Evolutionary conservation across 73 alveolate genomes (phyloP), one percentile per base, ranked within the genome.

Genomic region (Paramecium biaurelia): DNA sequence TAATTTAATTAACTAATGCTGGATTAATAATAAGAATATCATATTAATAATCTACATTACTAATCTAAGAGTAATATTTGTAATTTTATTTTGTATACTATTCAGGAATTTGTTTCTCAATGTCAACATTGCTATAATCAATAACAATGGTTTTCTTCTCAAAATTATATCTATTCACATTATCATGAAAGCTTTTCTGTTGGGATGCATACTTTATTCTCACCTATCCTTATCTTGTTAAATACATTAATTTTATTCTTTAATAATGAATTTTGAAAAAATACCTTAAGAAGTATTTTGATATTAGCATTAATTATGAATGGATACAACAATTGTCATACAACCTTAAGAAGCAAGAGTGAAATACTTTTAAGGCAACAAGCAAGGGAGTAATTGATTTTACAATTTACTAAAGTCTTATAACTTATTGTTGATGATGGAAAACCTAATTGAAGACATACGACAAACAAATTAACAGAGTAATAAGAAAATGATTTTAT

Each of bases 351-450:
- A 86, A 43, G 82, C 70, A 38, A 21, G 59, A 45, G 5, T 86
- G 3, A 30, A n/a, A 35, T 63, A 86, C 38, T 86, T 58, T 59
- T 59, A 86, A 57, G 93, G 86, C 35, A 86, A 92, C 92, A 38
- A 15, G 14, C 5, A 2, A 89, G 85, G 97, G 95, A 84, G 95
- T 95, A 8, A 84, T 96, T 11, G 92, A 93, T 87, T 76, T 93
- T 57, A 26, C 1, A 59, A 96, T 95, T 14, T n/a, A 74, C n/a
- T 20, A 93, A 93, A 38, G 95, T 95, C 18, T 76, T 96, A 9
- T 82, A 85, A 45, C 90, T 96, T 30, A 85, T 96, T 11, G 95
- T 95, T 57, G 97, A 96, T 59, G 97, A 96, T 90, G 97, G 97
- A 11, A 97, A 95, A 4, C 74, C 94, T 24, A 95, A 89, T 30